Percentiles rank a stretch among this genome's conserved stretches.
These are phyloP conservation scores for Fusarium duplospermum DNA, from an alignment of 2,329 filamentous ascomycete genomes.

Conservation along the genomic window DNA sequence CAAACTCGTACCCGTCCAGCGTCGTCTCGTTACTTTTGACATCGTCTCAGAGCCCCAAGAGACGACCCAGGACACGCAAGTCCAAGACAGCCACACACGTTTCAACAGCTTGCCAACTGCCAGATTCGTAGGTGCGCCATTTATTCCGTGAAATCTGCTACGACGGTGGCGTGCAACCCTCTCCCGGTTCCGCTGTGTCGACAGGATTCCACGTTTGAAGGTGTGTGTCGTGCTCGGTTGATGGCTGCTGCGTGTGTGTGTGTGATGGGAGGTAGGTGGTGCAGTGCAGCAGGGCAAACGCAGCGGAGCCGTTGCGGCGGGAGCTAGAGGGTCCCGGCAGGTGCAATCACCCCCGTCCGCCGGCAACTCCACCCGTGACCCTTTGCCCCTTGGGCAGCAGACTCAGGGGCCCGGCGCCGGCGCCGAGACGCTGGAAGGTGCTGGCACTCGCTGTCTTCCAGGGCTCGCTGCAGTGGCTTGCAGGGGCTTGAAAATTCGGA, in stretches of 20 bases:
- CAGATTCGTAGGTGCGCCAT: conserved; percentile 36
- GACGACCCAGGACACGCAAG: background rate
- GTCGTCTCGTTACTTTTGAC: background rate
- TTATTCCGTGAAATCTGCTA: conserved; percentile 25
- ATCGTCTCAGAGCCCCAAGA: background rate
- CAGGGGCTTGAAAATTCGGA: conserved; percentile 17
- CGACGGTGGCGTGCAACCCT: conserved; percentile 36
- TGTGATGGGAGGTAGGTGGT: background rate
- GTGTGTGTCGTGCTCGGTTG: conserved; percentile 28
- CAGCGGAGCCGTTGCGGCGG: conserved; percentile 9
- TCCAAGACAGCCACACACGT: background rate
- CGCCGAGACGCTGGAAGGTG: conserved; percentile 30
- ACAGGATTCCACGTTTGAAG: conserved; percentile 12
- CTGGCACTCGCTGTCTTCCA: conserved; percentile 2
- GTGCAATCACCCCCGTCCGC: conserved; percentile 31
- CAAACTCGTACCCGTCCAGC: background rate
- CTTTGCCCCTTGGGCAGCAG: background rate
- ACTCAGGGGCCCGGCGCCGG: background rate
- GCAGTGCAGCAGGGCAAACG: conserved; percentile 18
- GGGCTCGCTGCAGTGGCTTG: conserved; percentile 25
- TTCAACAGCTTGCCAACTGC: conserved; percentile 5
- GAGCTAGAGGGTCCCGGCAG: conserved; percentile 26
- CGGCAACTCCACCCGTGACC: background rate
- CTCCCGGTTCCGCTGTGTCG: conserved; percentile 5
- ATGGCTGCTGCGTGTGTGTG: background rate